Conservation (phyloP, 192 early-diverging fungal species). For the Podila epigama region DNA sequence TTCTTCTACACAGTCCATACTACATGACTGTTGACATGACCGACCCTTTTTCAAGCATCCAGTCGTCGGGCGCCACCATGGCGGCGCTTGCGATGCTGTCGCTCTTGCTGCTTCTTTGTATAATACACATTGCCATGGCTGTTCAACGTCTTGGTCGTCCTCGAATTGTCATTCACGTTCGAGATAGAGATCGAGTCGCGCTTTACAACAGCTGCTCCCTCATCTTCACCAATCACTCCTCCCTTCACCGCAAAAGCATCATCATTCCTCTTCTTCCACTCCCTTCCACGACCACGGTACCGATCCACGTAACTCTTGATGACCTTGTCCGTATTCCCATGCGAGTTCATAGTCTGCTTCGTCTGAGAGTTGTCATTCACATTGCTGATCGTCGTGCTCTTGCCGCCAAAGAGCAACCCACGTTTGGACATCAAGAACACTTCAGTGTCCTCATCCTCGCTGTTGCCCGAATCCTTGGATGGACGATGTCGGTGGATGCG, state of each 20-base stretch:
- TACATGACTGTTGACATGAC: too few relatives aligned
- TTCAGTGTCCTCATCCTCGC: not conserved
- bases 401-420: not conserved
- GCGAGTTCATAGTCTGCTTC: not conserved
- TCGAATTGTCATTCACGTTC: not conserved
- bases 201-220: not conserved
- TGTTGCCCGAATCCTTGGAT: not conserved
- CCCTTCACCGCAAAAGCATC: conserved; percentile 2
- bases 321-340: not conserved
- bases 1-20: too few relatives aligned
- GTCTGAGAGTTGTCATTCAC: conserved; percentile 1
- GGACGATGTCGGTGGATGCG: conserved; percentile 6
- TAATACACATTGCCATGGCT: not conserved
- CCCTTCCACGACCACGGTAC: not conserved
- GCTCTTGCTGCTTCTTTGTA: not conserved
- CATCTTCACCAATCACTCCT: not conserved
- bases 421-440: not conserved
- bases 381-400: conserved; percentile 1
- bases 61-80: not conserved
- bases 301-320: not conserved
- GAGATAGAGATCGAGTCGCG: not conserved
- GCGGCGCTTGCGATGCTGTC: not conserved
- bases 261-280: conserved; percentile 6
- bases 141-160: not conserved
- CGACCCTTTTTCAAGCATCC: not conserved